phyloP scores from a whole-genome alignment of 2,329 filamentous ascomycete species.

The Nannizziopsis arthrosporioides region DNA sequence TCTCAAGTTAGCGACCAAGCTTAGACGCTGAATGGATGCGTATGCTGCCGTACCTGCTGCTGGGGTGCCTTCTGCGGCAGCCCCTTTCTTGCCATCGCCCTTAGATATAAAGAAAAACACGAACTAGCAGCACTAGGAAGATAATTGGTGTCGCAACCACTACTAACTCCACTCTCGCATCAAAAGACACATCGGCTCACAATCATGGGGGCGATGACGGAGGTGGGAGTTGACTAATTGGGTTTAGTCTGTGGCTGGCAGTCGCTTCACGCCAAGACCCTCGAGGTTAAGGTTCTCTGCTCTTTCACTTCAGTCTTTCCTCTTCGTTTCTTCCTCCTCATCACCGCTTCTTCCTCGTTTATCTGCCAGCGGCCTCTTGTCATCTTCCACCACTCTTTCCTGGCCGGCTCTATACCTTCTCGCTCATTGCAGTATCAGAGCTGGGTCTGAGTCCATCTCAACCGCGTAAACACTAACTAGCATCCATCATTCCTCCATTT shows the following conservation, averaged over 20 bases:
- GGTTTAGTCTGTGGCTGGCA: conserved; percentile 14
- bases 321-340: conserved; percentile 15
- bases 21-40: not conserved
- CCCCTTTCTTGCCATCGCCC: conserved; percentile 34
- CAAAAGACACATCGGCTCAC: not conserved
- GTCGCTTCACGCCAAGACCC: conserved; percentile 3
- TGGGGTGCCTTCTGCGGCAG: conserved; percentile 7
- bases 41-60: conserved; percentile 11
- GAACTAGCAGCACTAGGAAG: not conserved
- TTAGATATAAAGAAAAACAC: not conserved
- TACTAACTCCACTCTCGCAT: not conserved
- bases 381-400: conserved; percentile 15
- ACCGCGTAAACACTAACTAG: too few relatives aligned
- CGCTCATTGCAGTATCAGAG: conserved; percentile 1
- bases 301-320: conserved; percentile 16
- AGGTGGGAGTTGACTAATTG: conserved; percentile 9
- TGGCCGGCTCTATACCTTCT: conserved; percentile 12
- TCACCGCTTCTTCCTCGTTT: not conserved
- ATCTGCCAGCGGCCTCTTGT: not conserved
- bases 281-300: too few relatives aligned
- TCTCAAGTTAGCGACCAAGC: conserved; percentile 8
- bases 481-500: not conserved
- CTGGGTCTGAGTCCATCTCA: not conserved
- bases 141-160: not conserved
- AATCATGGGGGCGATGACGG: not conserved